These are phyloP conservation scores for Baudoinia panamericana DNA, from an alignment of 495 filamentous ascomycete species.

Conservation along the genomic window DNA sequence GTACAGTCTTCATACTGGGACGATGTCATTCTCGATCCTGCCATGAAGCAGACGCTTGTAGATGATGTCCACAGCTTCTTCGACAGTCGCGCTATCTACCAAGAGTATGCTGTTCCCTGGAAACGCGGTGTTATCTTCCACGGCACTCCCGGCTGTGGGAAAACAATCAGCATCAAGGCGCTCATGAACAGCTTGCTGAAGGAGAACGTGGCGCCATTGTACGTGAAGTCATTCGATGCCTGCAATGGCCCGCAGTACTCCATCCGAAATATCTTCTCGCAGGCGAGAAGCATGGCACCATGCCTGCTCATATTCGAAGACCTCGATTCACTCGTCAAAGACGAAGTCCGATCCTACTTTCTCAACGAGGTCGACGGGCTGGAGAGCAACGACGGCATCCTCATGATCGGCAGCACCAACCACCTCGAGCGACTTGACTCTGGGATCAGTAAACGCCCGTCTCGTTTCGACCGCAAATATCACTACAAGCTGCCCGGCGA, in stretches of 20 bases:
- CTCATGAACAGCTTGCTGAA: slow-evolving; percentile 42
- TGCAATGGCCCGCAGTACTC: slow-evolving; percentile 17
- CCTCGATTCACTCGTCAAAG: slow-evolving; percentile 47
- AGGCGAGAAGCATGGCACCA: slow-evolving; percentile 29
- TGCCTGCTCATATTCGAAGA: slow-evolving; percentile 51
- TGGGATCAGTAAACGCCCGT: slow-evolving; percentile 27
- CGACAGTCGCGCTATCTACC: slow-evolving; percentile 32
- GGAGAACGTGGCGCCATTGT: slow-evolving; percentile 36
- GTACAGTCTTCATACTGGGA: slow-evolving; percentile 39
- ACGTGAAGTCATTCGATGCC: slow-evolving; percentile 37
- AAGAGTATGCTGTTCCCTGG: slow-evolving; percentile 34
- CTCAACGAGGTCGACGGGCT: slow-evolving; percentile 61
- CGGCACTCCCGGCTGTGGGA: slow-evolving; percentile 45
- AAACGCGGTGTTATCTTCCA: slow-evolving; percentile 32
- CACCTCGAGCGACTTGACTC: slow-evolving; percentile 28
- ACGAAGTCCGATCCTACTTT: slow-evolving; percentile 46
- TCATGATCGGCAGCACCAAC: slow-evolving; percentile 30
- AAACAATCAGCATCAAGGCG: slow-evolving; percentile 58
- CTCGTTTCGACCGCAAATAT: slow-evolving; percentile 31
- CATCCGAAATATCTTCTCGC: slow-evolving; percentile 25
- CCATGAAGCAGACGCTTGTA: slow-evolving; percentile 33
- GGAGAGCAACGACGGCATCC: slow-evolving; percentile 33
- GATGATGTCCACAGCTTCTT: slow-evolving; percentile 34
- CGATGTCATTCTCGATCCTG: slow-evolving; percentile 34
- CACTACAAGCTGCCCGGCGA: slow-evolving; percentile 24